Conservation (phyloP, 1,284 basidiomycete species). For the Volvariella surrecta region DNA sequence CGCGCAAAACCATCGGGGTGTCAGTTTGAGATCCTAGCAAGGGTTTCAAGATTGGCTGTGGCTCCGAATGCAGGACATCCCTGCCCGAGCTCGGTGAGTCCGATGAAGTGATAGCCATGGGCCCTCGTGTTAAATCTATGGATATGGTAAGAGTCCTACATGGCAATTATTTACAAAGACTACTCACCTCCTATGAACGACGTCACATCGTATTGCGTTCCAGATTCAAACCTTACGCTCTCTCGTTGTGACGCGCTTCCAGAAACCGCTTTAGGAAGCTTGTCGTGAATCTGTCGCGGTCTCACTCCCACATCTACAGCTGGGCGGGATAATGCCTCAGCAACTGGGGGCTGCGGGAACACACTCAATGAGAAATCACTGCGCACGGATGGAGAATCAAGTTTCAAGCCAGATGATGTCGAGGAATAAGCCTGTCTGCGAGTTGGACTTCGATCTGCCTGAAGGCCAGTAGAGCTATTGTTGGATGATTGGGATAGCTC, state of each 20-base stretch:
- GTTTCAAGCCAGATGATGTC: too few species aligned
- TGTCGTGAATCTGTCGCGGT: not conserved
- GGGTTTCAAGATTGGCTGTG: too few species aligned
- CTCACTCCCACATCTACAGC: not conserved
- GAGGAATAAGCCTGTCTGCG: too few species aligned
- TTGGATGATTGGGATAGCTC: conserved; percentile 3
- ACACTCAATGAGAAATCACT: conserved; percentile 64
- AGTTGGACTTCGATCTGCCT: too few species aligned
- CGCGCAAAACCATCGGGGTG: too few species aligned
- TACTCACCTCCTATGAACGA: conserved; percentile 63
- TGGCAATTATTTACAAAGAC: too few species aligned
- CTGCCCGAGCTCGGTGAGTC: too few species aligned
- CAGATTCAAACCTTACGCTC: conserved; percentile 11
- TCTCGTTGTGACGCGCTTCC: too few species aligned
- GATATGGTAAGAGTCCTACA: too few species aligned
- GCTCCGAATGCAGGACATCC: too few species aligned
- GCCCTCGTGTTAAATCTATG: conserved; percentile 6
- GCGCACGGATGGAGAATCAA: conserved; percentile 29
- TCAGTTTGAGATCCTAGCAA: too few species aligned
- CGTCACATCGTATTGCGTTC: conserved; percentile 62
- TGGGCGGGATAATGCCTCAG: conserved; percentile 1
- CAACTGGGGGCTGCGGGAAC: conserved; percentile 57
- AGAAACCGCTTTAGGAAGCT: not conserved
- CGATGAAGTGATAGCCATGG: conserved; percentile 17
- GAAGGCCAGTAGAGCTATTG: conserved; percentile 18